Evolutionary conservation across 2,329 filamentous ascomycete genomes (phyloP).

Genomic region (Rhexocercosporidium sp.): DNA sequence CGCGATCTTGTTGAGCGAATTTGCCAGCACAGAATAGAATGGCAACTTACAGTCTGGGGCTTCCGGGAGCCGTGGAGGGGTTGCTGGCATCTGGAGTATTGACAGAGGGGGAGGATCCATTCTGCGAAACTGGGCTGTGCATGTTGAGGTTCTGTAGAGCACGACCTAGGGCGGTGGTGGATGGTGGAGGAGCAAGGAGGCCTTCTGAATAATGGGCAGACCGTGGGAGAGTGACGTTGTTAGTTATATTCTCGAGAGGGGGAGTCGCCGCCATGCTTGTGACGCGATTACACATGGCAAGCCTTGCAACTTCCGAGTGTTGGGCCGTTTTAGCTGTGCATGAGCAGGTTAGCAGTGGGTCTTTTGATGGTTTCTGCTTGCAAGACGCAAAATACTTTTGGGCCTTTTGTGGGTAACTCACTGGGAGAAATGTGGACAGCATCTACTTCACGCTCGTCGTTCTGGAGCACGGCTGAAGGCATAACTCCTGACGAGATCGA

Average conservation of each 20-base stretch:
- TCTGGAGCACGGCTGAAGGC: slow-evolving; percentile 13
- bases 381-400: slow-evolving; percentile 7
- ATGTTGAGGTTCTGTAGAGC: slow-evolving; percentile 19
- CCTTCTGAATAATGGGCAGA: slow-evolving; percentile 1
- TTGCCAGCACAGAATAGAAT: neutral
- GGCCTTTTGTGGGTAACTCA: slow-evolving; percentile 8
- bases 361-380: slow-evolving; percentile 2
- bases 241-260: slow-evolving; percentile 13
- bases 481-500: neutral
- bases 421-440: slow-evolving; percentile 1
- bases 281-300: slow-evolving; percentile 21
- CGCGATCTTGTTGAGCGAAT: neutral
- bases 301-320: slow-evolving; percentile 22
- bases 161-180: slow-evolving; percentile 23
- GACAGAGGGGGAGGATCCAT: slow-evolving; percentile 7
- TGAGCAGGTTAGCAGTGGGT: slow-evolving; percentile 12
- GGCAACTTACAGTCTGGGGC: slow-evolving; percentile 41
- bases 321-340: slow-evolving; percentile 20
- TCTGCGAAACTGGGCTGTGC: slow-evolving; percentile 6
- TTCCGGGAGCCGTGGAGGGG: slow-evolving; percentile 40
- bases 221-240: slow-evolving; percentile 19
- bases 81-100: slow-evolving; percentile 24
- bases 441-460: slow-evolving; percentile 2
- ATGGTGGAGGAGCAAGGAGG: slow-evolving; percentile 2
- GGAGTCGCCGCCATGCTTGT: slow-evolving; percentile 5